phyloP scores from a whole-genome alignment of 2,329 filamentous ascomycete species.

The Ophiostoma angusticollis region DNA sequence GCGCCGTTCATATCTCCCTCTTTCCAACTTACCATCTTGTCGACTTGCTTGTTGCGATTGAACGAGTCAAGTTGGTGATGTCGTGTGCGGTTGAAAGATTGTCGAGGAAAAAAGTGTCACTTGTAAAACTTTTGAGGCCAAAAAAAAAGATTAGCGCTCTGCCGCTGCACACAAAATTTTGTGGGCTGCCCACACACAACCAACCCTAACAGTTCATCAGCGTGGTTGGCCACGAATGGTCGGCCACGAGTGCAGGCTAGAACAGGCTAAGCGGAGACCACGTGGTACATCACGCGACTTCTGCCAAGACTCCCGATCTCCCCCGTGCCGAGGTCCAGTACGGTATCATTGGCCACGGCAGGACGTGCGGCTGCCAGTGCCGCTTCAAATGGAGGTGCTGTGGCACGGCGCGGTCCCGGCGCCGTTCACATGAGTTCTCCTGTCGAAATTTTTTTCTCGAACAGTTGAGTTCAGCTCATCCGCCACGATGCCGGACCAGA shows the following conservation, averaged over 20 bases:
- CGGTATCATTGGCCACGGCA: conserved; percentile 18
- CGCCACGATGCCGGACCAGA: conserved; percentile 27
- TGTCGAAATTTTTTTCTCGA: too few species aligned
- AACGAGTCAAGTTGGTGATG: conserved; percentile 18
- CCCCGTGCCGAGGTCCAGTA: conserved; percentile 9
- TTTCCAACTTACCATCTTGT: conserved; percentile 63
- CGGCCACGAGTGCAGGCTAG: conserved; percentile 4
- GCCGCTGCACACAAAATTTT: conserved; percentile 19
- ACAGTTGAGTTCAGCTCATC: too few species aligned
- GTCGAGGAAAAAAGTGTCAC: conserved; percentile 16
- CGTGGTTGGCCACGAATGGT: conserved; percentile 22
- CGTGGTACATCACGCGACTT: conserved; percentile 1
- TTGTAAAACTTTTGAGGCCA: too few species aligned
- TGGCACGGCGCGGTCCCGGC: too few species aligned
- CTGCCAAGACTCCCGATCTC: not conserved
- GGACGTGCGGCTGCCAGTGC: too few species aligned
- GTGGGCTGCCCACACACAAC: conserved; percentile 24
- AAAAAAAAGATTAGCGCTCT: conserved; percentile 15
- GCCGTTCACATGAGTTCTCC: too few species aligned
- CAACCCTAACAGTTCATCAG: conserved; percentile 19
- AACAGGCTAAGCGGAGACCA: too few species aligned
- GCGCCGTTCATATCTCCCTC: conserved; percentile 19
- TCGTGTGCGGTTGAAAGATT: conserved; percentile 23
- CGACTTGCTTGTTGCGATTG: conserved; percentile 33
- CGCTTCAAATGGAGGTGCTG: too few species aligned